Base-by-base conservation (phyloP, 192 early-diverging fungal species). In the Jimgerdemannia flammicorona region DNA sequence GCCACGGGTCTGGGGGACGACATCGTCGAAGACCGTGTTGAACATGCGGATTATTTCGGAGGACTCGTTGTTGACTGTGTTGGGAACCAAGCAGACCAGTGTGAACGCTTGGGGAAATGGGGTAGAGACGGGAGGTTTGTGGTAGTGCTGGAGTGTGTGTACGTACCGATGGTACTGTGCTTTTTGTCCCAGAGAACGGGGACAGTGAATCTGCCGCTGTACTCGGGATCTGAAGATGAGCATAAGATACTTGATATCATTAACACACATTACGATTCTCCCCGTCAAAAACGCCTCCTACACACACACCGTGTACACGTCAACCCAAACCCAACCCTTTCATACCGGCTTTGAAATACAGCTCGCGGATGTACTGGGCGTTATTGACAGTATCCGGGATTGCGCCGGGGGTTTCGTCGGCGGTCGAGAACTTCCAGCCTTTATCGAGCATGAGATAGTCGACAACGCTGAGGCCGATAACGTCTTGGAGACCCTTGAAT, bases 181-280 rank as follows among this genome's bases (percentile, higher is more conserved):
- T 97, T 95, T 87, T 93, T 98, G 84, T 99, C 98, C 97, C 96
- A 98, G 39, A 99, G 89, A 63, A 98, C 90, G 20, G 98, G 98
- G 3, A 99, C 98, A 3, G 98, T 99, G 80, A 93, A 93, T 29
- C 91, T 88, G 39, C 77, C 78, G 3, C 41, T 44, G 72, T 82
- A 82, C 6, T 82, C 66, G 2, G 81, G 81, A 59, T 59, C 49
- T 59, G 49, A 59, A 59, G 29, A 29, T 29, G 29, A 29, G 29
- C 29, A 29, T 29, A 29, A 29, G 29, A 29, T 29, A 29, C 29
- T 29, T 29, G 29, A 29, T 29, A 29, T 29, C 29, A 29, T 29
- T 29, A 29, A 29, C 29, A 29, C 29, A 29, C 29, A 29, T 29
- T 29, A 29, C 29, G 29, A 29, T 29, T 29, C 29, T 29, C 29